phyloP scores from a whole-genome alignment of 345 rosid species.

The Sonneratia caseolaris region DNA sequence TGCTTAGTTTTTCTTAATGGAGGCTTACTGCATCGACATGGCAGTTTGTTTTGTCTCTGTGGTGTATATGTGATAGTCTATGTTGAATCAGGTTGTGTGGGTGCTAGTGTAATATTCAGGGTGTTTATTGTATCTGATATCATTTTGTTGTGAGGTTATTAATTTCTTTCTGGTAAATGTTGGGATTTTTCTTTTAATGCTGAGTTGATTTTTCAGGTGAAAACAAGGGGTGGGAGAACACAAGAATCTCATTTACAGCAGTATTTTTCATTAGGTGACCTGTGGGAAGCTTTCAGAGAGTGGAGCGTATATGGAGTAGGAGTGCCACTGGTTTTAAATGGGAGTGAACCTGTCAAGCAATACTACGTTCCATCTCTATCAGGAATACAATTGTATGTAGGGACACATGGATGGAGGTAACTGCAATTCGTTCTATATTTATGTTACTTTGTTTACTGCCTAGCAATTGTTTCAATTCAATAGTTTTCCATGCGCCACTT shows the following conservation, averaged over 20 bases:
- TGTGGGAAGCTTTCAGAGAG: slow-evolving; percentile 52
- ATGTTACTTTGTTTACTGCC: not conserved
- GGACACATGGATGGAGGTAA: slow-evolving; percentile 35
- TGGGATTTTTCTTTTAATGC: not conserved
- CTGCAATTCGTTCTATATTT: slow-evolving; percentile 11
- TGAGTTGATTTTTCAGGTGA: slow-evolving; percentile 14
- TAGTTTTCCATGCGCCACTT: not conserved
- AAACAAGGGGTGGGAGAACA: slow-evolving; percentile 18
- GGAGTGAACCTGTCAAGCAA: slow-evolving; percentile 36
- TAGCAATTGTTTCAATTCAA: not conserved
- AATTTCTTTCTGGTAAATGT: not conserved
- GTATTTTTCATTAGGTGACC: slow-evolving; percentile 34
- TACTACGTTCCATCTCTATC: slow-evolving; percentile 64
- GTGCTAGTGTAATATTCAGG: not conserved
- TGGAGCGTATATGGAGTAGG: slow-evolving; percentile 63
- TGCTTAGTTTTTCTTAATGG: not conserved
- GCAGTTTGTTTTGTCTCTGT: not conserved
- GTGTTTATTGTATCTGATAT: not conserved
- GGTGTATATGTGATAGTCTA: not conserved
- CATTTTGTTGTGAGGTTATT: not conserved
- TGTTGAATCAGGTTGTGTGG: not conserved
- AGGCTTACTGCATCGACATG: not conserved
- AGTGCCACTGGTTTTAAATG: slow-evolving; percentile 43
- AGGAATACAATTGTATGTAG: slow-evolving; percentile 49
- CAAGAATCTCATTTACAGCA: slow-evolving; percentile 19